Evolutionary conservation across 345 rosid species (phyloP), one percentile per base, ranked within the genome.

Genomic region (Bruguiera sexangula): DNA sequence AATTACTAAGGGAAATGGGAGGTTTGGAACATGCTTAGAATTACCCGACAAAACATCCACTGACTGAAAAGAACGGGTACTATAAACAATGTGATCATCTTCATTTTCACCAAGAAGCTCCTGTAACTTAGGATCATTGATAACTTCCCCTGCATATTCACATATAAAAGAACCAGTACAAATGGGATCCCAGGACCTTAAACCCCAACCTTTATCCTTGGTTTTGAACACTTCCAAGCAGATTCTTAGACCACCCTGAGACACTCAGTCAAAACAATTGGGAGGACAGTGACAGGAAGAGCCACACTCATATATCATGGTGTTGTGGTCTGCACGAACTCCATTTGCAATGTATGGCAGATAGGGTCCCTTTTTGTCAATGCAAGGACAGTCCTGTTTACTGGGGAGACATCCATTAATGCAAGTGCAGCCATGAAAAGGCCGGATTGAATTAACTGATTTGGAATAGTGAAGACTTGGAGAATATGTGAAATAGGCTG

Each of bases 181-280:
- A 36, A 63, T 63, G 16, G 66, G 52, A 63, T 63, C 52, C 52
- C 29, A 63, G 19, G 66, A 22, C 16, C 66, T 36, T 37, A 39
- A 10, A 55, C 90, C 96, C 99, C 98, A 95, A 71, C 98, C 99
- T 75, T 81, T 86, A 69, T 86, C 78, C 51, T 66, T 82, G 18
- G 99, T 92, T 82, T 79, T 95, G 66, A 95, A 92, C 71, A 91
- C 96, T 79, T 91, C 96, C 65, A 88, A 70, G 59, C 61, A 86
- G 71, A 83, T 73, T 76, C 82, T 95, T 15, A 85, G 24, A 51
- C 99, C 97, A 68, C 68, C 74, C 67, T 92, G 96, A 56, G 93
- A 85, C 67, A 79, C 88, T 61, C 82, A 82, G 83, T 83, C 90
- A 74, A 82, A 81, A 86, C 99, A 95, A 66, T 81, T 77, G 11